A percentile compares a stretch with the other conserved stretches of the same genome.
Conservation (phyloP, 2,329 filamentous ascomycete species). For the Teratosphaeria gauchensis region DNA sequence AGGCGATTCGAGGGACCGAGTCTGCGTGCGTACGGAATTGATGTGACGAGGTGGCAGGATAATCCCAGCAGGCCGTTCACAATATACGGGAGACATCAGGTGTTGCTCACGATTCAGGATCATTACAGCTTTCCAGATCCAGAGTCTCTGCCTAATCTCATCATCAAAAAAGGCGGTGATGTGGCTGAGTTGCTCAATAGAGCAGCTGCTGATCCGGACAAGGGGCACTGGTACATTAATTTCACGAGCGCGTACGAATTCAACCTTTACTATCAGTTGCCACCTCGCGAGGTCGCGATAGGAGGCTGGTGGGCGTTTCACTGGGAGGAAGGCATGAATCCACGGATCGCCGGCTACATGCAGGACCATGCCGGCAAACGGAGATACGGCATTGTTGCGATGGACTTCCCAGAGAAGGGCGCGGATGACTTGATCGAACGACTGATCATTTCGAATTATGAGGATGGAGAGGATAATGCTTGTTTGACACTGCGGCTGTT, state of each 20-base stretch:
- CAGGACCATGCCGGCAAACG: constrained; percentile 17
- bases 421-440: constrained; percentile 32
- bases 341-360: constrained; percentile 26
- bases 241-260: constrained; percentile 39
- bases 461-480: neutral
- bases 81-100: constrained; percentile 29
- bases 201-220: constrained; percentile 20
- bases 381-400: constrained; percentile 26
- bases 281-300: constrained; percentile 32
- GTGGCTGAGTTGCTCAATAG: constrained; percentile 30
- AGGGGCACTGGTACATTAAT: constrained; percentile 32
- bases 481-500: neutral
- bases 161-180: constrained; percentile 31
- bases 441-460: constrained; percentile 22
- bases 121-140: constrained; percentile 37
- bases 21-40: constrained; percentile 21
- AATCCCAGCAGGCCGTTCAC: constrained; percentile 27
- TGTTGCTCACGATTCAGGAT: constrained; percentile 37
- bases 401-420: constrained; percentile 29
- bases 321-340: constrained; percentile 39
- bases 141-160: constrained; percentile 29
- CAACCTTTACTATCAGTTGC: constrained; percentile 26
- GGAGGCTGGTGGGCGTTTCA: constrained; percentile 34
- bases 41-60: constrained; percentile 26
- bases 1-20: constrained; percentile 21